Conservation (phyloP, 2,329 filamentous ascomycete species). For the Aspergillus tubingensis region DNA sequence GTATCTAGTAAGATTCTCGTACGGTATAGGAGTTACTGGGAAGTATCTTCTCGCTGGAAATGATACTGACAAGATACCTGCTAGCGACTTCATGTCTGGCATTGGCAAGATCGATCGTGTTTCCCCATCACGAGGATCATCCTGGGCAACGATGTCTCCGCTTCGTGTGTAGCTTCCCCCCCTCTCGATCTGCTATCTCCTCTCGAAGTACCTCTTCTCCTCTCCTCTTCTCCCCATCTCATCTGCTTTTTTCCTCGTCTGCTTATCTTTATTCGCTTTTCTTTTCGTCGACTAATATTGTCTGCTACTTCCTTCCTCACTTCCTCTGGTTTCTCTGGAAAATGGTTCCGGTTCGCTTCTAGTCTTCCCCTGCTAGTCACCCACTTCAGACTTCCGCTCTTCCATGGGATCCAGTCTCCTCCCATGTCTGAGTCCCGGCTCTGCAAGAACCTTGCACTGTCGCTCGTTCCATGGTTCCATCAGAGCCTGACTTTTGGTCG, state of each 20-base stretch:
- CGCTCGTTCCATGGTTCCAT: background rate
- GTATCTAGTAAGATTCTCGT: background rate
- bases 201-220: too few species aligned
- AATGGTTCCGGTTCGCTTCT: background rate
- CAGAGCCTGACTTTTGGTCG: slow-evolving; percentile 8
- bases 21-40: background rate
- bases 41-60: background rate
- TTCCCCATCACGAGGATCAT: background rate
- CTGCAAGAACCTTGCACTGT: slow-evolving; percentile 5
- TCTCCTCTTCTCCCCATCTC: too few species aligned
- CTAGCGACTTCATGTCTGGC: background rate
- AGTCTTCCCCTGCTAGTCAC: background rate
- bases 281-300: background rate
- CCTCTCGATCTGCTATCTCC: too few species aligned
- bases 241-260: too few species aligned
- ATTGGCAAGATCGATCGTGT: background rate
- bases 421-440: background rate
- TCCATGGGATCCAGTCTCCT: background rate
- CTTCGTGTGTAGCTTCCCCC: too few species aligned
- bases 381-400: background rate
- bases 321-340: background rate
- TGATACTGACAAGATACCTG: background rate
- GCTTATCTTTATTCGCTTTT: background rate
- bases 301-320: background rate
- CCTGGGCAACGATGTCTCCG: too few species aligned